These are phyloP conservation scores for Tubosaeta brunneosetosa DNA, from an alignment of 768 basidiomycete species.

Conservation along the genomic window DNA sequence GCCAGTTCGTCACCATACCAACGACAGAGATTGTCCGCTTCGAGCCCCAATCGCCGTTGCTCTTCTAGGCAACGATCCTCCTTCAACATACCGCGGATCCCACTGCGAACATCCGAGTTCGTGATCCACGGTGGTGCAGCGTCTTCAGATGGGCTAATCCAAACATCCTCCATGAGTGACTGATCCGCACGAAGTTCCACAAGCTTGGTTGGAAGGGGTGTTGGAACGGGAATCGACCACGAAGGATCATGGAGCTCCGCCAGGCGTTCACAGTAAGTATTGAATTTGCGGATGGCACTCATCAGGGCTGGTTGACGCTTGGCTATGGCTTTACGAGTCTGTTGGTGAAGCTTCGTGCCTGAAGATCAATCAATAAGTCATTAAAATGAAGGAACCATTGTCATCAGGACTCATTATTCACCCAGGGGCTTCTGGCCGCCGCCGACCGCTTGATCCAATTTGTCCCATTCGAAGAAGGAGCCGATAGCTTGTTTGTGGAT, in stretches of 20 bases:
- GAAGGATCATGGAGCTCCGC: slow-evolving; percentile 10
- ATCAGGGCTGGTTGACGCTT: slow-evolving; percentile 1
- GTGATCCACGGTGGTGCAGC: neutral
- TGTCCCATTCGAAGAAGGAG: slow-evolving; percentile 3
- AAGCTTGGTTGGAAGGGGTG: slow-evolving; percentile 30
- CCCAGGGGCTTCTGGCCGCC: neutral
- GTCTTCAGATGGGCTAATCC: neutral
- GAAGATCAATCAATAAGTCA: neutral
- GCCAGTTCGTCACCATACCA: slow-evolving; percentile 33
- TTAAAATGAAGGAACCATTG: neutral
- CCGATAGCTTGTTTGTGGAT: neutral
- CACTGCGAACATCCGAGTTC: neutral
- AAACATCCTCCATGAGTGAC: slow-evolving; percentile 33
- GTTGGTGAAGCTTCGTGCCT: slow-evolving; percentile 7
- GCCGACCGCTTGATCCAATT: neutral
- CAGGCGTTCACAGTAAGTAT: slow-evolving; percentile 24
- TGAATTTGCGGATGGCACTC: slow-evolving; percentile 22
- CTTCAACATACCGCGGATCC: slow-evolving; percentile 1
- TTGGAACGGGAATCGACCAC: slow-evolving; percentile 31
- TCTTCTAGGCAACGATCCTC: neutral
- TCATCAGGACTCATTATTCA: neutral
- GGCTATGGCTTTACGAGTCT: neutral
- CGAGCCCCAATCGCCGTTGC: neutral
- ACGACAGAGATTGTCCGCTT: slow-evolving; percentile 28
- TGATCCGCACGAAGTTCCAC: slow-evolving; percentile 9